Conservation (phyloP, 768 basidiomycete species). For the Leccinum incarnatum region DNA sequence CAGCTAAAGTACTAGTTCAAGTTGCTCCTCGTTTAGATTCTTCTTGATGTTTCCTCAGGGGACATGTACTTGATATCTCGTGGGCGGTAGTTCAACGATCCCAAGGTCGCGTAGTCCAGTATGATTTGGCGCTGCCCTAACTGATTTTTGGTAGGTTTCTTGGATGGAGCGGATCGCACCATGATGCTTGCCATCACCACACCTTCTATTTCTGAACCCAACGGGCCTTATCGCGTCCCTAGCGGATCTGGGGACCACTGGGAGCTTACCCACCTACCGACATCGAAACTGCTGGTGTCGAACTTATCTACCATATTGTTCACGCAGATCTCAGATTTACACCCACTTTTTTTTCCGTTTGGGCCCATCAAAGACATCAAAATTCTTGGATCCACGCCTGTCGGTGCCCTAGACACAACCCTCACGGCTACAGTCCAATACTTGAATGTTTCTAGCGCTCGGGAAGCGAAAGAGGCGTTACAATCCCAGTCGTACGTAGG, state of each 20-base stretch:
- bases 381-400: conserved; percentile 38
- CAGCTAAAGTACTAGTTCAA: conserved; percentile 56
- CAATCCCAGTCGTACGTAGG: conserved; percentile 62
- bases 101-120: conserved; percentile 47
- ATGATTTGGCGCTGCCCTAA: conserved; percentile 2
- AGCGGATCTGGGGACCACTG: conserved; percentile 35
- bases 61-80: conserved; percentile 75
- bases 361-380: conserved; percentile 64
- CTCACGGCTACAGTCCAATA: conserved; percentile 68
- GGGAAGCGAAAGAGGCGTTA: conserved; percentile 62
- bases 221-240: conserved; percentile 23
- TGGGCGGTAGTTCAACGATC: conserved; percentile 90
- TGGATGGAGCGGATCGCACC: conserved; percentile 78
- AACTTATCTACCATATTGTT: conserved; percentile 68
- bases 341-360: conserved; percentile 73
- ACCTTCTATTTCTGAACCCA: conserved; percentile 30
- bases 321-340: conserved; percentile 61
- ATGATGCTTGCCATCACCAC: conserved; percentile 54
- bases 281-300: conserved; percentile 55
- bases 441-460: conserved; percentile 48
- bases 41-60: conserved; percentile 39
- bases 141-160: conserved; percentile 50
- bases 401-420: conserved; percentile 35
- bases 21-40: background rate
- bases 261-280: conserved; percentile 38